A percentile compares a stretch with the other conserved stretches of the same genome.
phyloP scores from a whole-genome alignment of 306 rosid species.

The Medicago truncatula region DNA sequence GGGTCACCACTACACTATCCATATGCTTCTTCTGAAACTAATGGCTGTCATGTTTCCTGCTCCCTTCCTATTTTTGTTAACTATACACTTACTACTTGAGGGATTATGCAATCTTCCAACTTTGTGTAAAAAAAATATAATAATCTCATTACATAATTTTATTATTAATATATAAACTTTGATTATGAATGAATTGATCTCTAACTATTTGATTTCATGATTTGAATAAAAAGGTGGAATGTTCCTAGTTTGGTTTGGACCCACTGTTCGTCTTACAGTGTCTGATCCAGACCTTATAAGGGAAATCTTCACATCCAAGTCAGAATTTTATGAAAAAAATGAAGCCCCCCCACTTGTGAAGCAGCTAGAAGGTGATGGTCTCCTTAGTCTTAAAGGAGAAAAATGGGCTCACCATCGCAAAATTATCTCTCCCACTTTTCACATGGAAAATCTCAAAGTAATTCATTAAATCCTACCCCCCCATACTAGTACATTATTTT shows the following conservation, averaged over 20 bases:
- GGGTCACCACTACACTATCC: conserved; percentile 78
- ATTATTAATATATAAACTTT: neutral
- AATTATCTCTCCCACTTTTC: conserved; percentile 90
- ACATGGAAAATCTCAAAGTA: conserved; percentile 92
- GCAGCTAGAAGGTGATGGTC: conserved; percentile 98
- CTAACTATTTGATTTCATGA: neutral
- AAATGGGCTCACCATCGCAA: conserved; percentile 95
- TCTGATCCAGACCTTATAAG: conserved; percentile 91
- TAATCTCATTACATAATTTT: no score
- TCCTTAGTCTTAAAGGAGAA: conserved; percentile 87
- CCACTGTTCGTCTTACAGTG: conserved; percentile 77
- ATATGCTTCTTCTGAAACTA: conserved; percentile 51
- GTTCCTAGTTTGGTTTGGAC: conserved; percentile 96
- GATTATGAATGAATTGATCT: neutral
- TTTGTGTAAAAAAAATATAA: neutral
- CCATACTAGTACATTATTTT: no score
- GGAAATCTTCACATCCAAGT: conserved; percentile 85
- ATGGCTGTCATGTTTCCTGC: conserved; percentile 64
- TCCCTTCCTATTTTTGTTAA: conserved; percentile 62
- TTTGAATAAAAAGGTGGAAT: conserved; percentile 63
- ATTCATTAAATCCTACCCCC: neutral
- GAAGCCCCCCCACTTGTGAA: conserved; percentile 96
- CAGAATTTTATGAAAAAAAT: conserved; percentile 83
- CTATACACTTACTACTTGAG: conserved; percentile 54
- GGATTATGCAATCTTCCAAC: conserved; percentile 39